Evolutionary conservation across 129 eudicot species (phyloP), one percentile per base, ranked within the genome.

Genomic region (Lactuca sativa): DNA sequence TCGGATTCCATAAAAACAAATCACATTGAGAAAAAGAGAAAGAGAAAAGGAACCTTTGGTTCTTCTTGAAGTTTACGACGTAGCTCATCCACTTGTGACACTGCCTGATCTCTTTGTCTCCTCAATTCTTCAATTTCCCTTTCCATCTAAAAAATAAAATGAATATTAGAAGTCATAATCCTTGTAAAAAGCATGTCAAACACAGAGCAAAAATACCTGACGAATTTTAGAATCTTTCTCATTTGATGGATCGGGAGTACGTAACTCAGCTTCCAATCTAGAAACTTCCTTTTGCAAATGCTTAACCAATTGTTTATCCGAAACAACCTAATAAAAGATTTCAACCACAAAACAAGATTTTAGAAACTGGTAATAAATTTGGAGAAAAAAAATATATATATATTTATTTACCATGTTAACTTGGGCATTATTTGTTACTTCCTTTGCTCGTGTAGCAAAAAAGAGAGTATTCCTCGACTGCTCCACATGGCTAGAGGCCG

Each of bases 221-320:
- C 64, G 92, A 75, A 92, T 86, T 79, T 83, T 92, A 21, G 55
- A 69, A 66, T 92, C 98, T 77, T 89, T 89, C 44, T 92, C 90
- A 64, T 74, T 76, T 37, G 85, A 77, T 56, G 90, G 90, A 62
- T 86, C 96, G 12, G 98, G 98, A 14, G 98, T 92, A 47, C 92
- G 92, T 67, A 89, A 69, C 80, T 77, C 96, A 56, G 98, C 96
- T 80, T 89, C 98, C 4, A 92, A 79, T 66, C 96, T 82, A 31
- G 96, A 95, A 71, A 92, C 98, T 83, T 92, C 95, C 84, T 92
- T 92, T 77, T 89, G 98, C 79, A 92, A 82, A 85, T 89, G 96
- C 78, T 89, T 92, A 21, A 92, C 96, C 38, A 92, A 78, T 62
- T 89, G 98, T 56, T 92, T 92, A 73, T 92, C 98, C 9, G 98